These are phyloP conservation scores for Osmanthus fragrans DNA, from an alignment of 257 asterid species.

Conservation along the genomic window DNA sequence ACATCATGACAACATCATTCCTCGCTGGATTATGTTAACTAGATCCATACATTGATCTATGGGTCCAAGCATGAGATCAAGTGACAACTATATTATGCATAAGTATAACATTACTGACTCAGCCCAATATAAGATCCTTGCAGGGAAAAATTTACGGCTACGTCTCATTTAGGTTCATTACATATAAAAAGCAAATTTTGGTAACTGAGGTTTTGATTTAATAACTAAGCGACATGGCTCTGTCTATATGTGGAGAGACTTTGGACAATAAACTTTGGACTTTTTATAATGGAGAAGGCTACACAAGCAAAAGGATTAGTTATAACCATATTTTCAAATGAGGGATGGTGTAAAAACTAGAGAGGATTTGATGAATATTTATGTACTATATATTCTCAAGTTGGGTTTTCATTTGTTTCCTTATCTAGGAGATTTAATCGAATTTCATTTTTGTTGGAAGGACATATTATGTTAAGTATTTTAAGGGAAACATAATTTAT, in stretches of 20 bases:
- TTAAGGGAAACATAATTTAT: background rate
- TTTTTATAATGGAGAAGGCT: constrained; percentile 15
- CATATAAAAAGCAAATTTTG: background rate
- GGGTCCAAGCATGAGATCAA: constrained; percentile 21
- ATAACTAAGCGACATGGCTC: background rate
- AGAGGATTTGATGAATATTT: background rate
- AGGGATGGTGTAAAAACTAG: constrained; percentile 10
- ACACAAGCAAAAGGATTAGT: background rate
- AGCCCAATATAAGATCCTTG: background rate
- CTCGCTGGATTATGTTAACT: background rate
- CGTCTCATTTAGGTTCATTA: constrained; percentile 2
- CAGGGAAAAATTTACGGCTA: background rate
- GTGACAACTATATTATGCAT: background rate
- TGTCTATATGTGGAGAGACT: background rate
- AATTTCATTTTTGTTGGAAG: background rate
- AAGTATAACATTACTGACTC: background rate
- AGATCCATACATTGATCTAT: background rate
- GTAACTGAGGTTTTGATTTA: constrained; percentile 5
- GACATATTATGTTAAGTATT: background rate
- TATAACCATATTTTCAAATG: constrained; percentile 1
- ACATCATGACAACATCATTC: background rate
- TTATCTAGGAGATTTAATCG: background rate
- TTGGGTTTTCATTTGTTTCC: background rate
- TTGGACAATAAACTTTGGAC: background rate
- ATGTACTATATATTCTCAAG: background rate